Conservation (phyloP, 345 rosid species). For the Luvunga scandens region DNA sequence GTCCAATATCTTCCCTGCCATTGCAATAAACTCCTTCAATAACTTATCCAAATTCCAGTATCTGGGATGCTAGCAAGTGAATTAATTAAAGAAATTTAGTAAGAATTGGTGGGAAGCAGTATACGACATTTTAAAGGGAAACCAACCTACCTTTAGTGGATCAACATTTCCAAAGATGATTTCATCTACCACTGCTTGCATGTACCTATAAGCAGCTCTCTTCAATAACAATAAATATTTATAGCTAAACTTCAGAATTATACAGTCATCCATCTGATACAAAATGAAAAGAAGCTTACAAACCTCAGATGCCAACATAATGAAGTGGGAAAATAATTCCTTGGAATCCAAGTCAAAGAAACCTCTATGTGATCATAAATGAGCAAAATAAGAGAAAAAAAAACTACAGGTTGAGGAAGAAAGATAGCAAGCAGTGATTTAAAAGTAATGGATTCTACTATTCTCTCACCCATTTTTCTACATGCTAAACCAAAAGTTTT, state of each 20-base stretch:
- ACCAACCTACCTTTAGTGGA: conserved; percentile 54
- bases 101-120: conserved; percentile 12
- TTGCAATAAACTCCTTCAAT: conserved; percentile 52
- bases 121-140: conserved; percentile 11
- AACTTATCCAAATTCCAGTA: conserved; percentile 72
- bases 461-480: not conserved
- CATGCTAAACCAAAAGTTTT: not conserved
- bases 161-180: conserved; percentile 61
- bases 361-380: not conserved
- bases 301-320: conserved; percentile 10
- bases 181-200: conserved; percentile 97
- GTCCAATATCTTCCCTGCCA: conserved; percentile 61
- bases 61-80: conserved; percentile 68
- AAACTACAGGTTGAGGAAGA: not conserved
- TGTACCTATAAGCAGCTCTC: conserved; percentile 53
- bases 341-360: not conserved
- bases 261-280: not conserved
- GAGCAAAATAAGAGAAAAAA: not conserved
- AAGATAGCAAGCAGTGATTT: not conserved
- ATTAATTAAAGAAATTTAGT: conserved; percentile 18
- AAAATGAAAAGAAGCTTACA: not conserved
- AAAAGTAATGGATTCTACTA: not conserved
- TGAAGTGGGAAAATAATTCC: not conserved
- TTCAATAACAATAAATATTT: not conserved
- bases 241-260: not conserved